Conservation (phyloP, 371 early-diverging fungal species). For the Mortierella sp. region DNA sequence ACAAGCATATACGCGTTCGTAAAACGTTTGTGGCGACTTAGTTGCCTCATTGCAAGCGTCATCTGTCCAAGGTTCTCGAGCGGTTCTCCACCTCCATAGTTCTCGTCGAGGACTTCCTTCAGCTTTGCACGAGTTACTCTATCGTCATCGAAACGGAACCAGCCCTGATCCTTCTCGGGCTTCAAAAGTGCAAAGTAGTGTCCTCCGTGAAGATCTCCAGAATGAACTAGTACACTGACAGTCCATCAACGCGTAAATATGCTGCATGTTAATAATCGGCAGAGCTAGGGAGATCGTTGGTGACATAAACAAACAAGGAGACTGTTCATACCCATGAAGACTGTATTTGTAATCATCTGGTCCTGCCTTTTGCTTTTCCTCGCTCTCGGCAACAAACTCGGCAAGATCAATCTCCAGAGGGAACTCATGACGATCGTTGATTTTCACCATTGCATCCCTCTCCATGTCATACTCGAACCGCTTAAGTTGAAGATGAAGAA, state of each 20-base stretch:
- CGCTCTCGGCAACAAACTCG: conserved; percentile 81
- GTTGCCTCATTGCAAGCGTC: conserved; percentile 44
- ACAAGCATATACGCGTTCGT: conserved; percentile 99
- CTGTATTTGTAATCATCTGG: conserved; percentile 79
- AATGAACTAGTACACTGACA: conserved; percentile 94
- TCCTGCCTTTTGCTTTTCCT: conserved; percentile 59
- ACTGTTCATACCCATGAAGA: conserved; percentile 77
- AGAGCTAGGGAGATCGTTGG: conserved; percentile 12
- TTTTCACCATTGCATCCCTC: conserved; percentile 94
- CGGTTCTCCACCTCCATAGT: conserved; percentile 85
- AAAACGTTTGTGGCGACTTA: conserved; percentile 71
- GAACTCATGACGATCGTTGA: conserved; percentile 99
- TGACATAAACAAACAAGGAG: background rate
- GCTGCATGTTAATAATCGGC: conserved; percentile 4
- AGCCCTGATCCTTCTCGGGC: conserved; percentile 81
- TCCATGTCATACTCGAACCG: conserved; percentile 98
- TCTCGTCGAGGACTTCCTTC: conserved; percentile 95
- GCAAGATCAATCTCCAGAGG: conserved; percentile 91
- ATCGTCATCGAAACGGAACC: conserved; percentile 99
- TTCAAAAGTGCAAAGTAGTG: conserved; percentile 97
- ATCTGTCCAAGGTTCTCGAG: conserved; percentile 57
- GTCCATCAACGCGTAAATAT: too few relatives aligned
- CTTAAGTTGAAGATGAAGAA: conserved; percentile 97
- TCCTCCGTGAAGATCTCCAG: conserved; percentile 95
- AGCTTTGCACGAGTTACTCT: conserved; percentile 88